A percentile compares a stretch with the other conserved stretches of the same genome.
These are phyloP conservation scores for Blastomyces silverae DNA, from an alignment of 2,329 filamentous ascomycete genomes.

Conservation along the genomic window DNA sequence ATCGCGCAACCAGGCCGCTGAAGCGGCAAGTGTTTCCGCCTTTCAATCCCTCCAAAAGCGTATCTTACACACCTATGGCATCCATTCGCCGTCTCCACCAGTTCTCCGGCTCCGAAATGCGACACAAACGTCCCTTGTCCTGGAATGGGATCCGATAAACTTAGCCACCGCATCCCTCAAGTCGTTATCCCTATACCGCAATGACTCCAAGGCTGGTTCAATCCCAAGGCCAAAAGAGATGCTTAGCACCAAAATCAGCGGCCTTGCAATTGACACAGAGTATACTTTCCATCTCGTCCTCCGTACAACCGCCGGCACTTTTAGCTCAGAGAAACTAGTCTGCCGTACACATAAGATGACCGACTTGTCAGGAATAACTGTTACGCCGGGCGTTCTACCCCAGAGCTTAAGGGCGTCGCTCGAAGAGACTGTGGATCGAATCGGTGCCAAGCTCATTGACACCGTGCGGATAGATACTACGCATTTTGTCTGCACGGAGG, in stretches of 20 bases:
- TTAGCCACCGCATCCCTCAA: conserved; percentile 87
- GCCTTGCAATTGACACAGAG: conserved; percentile 90
- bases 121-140: conserved; percentile 94
- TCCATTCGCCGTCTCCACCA: conserved; percentile 67
- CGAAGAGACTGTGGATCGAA: conserved; percentile 68
- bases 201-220: conserved; percentile 91
- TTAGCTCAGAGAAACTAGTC: conserved; percentile 70
- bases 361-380: conserved; percentile 87
- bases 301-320: conserved; percentile 83
- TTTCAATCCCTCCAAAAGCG: conserved; percentile 83
- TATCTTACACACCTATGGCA: conserved; percentile 81
- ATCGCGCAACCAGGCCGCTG: conserved; percentile 72
- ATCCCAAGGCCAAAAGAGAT: conserved; percentile 83
- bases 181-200: conserved; percentile 84
- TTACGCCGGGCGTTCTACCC: conserved; percentile 83
- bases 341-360: conserved; percentile 98
- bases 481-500: conserved; percentile 95
- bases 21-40: conserved; percentile 63
- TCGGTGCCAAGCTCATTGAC: conserved; percentile 88
- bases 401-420: conserved; percentile 65
- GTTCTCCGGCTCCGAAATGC: conserved; percentile 88
- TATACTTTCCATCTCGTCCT: conserved; percentile 92
- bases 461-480: conserved; percentile 93
- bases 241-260: conserved; percentile 93
- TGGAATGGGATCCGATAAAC: conserved; percentile 95